phyloP scores from a whole-genome alignment of 768 basidiomycete genomes.

The Calocybe cyanea region DNA sequence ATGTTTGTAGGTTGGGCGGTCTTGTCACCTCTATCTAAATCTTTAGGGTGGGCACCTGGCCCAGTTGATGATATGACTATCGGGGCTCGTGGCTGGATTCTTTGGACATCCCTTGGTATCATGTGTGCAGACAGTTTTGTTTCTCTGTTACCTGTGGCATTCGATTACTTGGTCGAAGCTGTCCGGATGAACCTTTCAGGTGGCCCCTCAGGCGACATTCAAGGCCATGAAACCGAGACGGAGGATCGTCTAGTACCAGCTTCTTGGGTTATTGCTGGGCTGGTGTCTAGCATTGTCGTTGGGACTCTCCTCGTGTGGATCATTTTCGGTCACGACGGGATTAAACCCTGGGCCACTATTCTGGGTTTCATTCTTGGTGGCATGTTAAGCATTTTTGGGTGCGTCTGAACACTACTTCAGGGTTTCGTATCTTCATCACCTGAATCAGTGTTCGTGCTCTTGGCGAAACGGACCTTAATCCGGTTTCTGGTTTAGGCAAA shows the following conservation, averaged over 20 bases:
- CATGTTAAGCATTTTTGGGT: constrained; percentile 87
- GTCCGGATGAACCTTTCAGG: constrained; percentile 17
- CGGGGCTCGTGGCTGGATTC: constrained; percentile 93
- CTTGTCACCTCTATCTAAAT: constrained; percentile 83
- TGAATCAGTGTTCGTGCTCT: constrained; percentile 76
- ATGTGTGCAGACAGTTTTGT: constrained; percentile 93
- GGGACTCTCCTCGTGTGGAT: constrained; percentile 84
- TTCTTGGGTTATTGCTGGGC: constrained; percentile 72
- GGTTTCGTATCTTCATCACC: not conserved
- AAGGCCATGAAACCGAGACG: constrained; percentile 70
- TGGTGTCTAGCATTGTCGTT: constrained; percentile 52
- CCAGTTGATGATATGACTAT: constrained; percentile 81
- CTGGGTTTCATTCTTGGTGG: constrained; percentile 81
- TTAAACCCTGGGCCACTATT: constrained; percentile 92
- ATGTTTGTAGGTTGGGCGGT: constrained; percentile 98
- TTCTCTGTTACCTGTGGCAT: constrained; percentile 73
- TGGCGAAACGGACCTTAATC: constrained; percentile 94
- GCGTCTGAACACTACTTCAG: constrained; percentile 19
- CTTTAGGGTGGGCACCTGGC: constrained; percentile 89
- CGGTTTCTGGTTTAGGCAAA: constrained; percentile 91
- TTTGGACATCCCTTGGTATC: constrained; percentile 94
- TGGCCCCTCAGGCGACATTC: constrained; percentile 20
- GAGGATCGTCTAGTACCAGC: constrained; percentile 77
- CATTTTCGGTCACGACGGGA: constrained; percentile 88
- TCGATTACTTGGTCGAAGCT: constrained; percentile 44